These are phyloP conservation scores for Gryganskiella cystojenkinii DNA, from an alignment of 192 early-diverging fungal genomes.

Conservation along the genomic window DNA sequence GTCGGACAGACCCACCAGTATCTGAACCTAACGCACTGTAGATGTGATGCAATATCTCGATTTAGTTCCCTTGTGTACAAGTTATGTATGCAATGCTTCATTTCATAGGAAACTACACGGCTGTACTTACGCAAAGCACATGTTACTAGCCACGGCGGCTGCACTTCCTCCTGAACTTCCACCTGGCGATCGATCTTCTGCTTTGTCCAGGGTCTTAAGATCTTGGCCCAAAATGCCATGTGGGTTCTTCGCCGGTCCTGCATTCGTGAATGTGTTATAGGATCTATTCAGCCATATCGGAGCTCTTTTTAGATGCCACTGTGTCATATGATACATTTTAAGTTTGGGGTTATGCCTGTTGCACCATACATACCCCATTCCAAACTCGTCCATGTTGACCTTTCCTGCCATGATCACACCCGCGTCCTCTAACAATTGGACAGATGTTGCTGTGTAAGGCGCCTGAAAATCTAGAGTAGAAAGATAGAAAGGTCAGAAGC, in stretches of 20 bases:
- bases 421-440: slow-evolving; percentile 64
- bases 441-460: slow-evolving; percentile 81
- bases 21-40: slow-evolving; percentile 89
- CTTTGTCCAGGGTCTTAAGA: slow-evolving; percentile 3
- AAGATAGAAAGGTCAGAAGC: not conserved
- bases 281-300: slow-evolving; percentile 16
- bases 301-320: not conserved
- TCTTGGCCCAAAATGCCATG: slow-evolving; percentile 5
- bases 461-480: slow-evolving; percentile 66
- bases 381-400: slow-evolving; percentile 97
- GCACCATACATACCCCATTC: slow-evolving; percentile 80
- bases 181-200: slow-evolving; percentile 69
- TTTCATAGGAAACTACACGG: too few species aligned
- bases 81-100: too few species aligned
- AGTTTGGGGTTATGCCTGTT: slow-evolving; percentile 48
- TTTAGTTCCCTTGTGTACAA: slow-evolving; percentile 1
- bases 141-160: slow-evolving; percentile 85
- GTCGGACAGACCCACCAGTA: slow-evolving; percentile 94
- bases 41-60: not conserved
- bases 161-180: slow-evolving; percentile 95
- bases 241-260: slow-evolving; percentile 46
- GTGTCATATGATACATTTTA: not conserved
- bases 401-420: slow-evolving; percentile 82
- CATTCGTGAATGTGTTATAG: slow-evolving; percentile 26
- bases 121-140: slow-evolving; percentile 76